These are phyloP conservation scores for Salix suchowensis DNA, from an alignment of 345 rosid species.

Conservation along the genomic window DNA sequence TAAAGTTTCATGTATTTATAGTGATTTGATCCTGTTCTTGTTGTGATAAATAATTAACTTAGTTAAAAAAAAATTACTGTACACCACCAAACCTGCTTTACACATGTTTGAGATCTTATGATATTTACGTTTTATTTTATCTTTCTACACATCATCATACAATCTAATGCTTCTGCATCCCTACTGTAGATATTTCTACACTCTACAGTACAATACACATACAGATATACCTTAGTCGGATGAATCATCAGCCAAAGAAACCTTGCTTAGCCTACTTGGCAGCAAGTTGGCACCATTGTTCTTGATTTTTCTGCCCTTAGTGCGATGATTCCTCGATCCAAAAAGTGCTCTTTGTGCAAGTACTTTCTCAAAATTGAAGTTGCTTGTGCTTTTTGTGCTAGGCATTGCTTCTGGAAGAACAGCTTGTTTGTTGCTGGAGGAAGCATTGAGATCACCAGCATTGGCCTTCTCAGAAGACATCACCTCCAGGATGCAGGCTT, in stretches of 20 bases:
- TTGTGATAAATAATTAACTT: no score
- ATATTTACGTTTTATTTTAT: neutral
- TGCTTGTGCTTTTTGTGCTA: conserved; percentile 7
- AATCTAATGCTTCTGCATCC: no score
- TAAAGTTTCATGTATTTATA: neutral
- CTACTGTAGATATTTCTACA: neutral
- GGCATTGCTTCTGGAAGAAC: conserved; percentile 10
- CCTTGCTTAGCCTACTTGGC: conserved; percentile 54
- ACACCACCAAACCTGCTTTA: no score
- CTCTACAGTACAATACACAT: neutral
- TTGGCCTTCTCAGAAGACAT: conserved; percentile 35
- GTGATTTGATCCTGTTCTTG: neutral
- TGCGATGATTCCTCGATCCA: conserved; percentile 27
- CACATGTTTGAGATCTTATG: neutral
- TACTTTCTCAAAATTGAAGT: conserved; percentile 34
- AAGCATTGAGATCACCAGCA: conserved; percentile 13
- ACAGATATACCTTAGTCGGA: conserved; percentile 2
- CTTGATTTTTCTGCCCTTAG: conserved; percentile 20
- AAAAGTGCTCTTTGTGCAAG: conserved; percentile 41
- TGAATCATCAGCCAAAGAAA: conserved; percentile 40
- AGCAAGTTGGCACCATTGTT: conserved; percentile 17
- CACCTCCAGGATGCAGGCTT: neutral
- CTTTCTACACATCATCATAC: no score
- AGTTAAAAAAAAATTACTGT: no score
- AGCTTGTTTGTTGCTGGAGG: conserved; percentile 18